phyloP scores from a whole-genome alignment of 352 stramenopile species.

The Phytophthora sp. region DNA sequence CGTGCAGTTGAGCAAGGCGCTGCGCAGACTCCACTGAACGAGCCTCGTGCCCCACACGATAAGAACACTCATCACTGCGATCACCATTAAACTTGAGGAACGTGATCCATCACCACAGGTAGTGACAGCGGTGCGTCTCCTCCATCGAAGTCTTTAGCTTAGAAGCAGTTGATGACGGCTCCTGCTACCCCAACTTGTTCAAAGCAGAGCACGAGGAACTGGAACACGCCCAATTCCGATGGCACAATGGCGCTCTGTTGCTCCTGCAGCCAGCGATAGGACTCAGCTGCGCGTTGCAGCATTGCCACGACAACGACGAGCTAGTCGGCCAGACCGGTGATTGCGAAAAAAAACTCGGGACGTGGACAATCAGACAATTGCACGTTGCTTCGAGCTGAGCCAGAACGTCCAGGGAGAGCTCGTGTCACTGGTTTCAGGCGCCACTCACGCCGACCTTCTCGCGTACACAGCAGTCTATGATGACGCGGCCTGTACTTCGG shows the following conservation, averaged over 20 bases:
- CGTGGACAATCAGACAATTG: too few species aligned
- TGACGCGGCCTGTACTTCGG: too few species aligned
- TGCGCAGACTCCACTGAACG: slow-evolving; percentile 30
- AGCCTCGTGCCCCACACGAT: slow-evolving; percentile 30
- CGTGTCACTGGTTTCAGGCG: too few species aligned
- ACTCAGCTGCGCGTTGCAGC: slow-evolving; percentile 27
- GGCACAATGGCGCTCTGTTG: slow-evolving; percentile 25
- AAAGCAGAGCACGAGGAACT: slow-evolving; percentile 43
- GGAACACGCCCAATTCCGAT: slow-evolving; percentile 35
- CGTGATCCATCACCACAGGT: slow-evolving; percentile 27
- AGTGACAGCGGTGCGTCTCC: slow-evolving; percentile 23
- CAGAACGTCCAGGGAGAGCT: too few species aligned
- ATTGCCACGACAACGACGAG: slow-evolving; percentile 5
- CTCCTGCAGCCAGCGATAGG: slow-evolving; percentile 26
- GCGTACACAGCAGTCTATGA: too few species aligned
- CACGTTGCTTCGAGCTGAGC: too few species aligned
- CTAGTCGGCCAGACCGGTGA: too few species aligned
- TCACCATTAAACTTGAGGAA: slow-evolving; percentile 34
- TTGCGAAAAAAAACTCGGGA: too few species aligned
- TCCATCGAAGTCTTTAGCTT: slow-evolving; percentile 17
- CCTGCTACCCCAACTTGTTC: slow-evolving; percentile 39
- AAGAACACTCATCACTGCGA: slow-evolving; percentile 24
- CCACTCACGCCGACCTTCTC: too few species aligned
- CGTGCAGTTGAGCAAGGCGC: slow-evolving; percentile 19
- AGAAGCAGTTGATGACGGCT: slow-evolving; percentile 43